These are phyloP conservation scores for Cyberlindnera suaveolens DNA, from an alignment of 805 yeast genomes.

Conservation along the genomic window DNA sequence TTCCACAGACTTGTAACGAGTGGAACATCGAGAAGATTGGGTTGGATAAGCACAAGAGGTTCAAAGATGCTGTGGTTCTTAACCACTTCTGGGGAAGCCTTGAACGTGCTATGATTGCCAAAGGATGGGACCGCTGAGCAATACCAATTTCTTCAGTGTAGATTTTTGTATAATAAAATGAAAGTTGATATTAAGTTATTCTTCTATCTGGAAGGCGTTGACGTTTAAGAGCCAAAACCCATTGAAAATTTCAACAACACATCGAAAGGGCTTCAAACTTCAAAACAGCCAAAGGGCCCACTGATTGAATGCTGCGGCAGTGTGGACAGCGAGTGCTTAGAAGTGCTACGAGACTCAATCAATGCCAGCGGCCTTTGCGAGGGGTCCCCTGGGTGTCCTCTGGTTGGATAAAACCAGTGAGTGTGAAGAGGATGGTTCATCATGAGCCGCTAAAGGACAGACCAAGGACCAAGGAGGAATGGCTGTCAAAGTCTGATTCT, in stretches of 20 bases:
- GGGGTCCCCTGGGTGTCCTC: background rate
- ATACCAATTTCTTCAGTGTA: background rate
- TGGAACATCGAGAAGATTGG: constrained; percentile 86
- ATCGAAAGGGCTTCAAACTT: too few species aligned
- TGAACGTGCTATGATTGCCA: constrained; percentile 63
- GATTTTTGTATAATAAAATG: too few species aligned
- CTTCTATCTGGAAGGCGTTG: too few species aligned
- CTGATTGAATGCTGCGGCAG: background rate
- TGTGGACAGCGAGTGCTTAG: background rate
- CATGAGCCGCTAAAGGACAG: constrained; percentile 1
- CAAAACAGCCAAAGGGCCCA: too few species aligned
- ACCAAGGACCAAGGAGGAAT: constrained; percentile 30
- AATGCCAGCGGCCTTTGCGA: background rate
- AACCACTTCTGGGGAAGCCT: constrained; percentile 80
- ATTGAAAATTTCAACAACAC: too few species aligned
- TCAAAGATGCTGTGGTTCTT: constrained; percentile 82
- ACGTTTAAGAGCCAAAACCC: too few species aligned
- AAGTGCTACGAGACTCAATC: background rate
- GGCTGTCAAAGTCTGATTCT: constrained; percentile 38
- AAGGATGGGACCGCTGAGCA: constrained; percentile 38
- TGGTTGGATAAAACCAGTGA: too few species aligned
- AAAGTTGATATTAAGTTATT: too few species aligned
- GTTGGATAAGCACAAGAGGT: constrained; percentile 77
- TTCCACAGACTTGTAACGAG: constrained; percentile 67
- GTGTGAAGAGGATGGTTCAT: background rate